Evolutionary conservation across 2,329 filamentous ascomycete genomes (phyloP), one percentile per base, ranked within the genome.

Genomic region (Lomentospora prolificans): DNA sequence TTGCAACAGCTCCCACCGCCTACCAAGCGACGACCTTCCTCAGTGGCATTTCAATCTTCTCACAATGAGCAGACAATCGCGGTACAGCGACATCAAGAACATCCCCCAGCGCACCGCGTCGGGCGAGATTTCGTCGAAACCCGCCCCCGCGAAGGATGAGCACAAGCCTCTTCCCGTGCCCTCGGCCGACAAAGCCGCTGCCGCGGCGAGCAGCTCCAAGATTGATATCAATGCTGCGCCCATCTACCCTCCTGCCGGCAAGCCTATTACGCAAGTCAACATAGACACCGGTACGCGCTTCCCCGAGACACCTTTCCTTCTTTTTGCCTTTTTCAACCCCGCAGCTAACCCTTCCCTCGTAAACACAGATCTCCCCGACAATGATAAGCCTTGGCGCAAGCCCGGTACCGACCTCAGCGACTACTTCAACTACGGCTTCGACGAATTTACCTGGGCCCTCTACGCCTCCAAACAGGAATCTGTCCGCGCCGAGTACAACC

Each of bases 381-480:
- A 90, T 64, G 88, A 91, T 60, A 97, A 96, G 69, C 91, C 92
- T 17, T 99, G 94, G 94, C 85, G 94, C 48, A 86, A 91, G 61
- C 94, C 94, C 0, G 94, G 94, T 50, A 91, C 92, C 9, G 94
- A 99, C 65, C 83, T 96, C 55, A 94, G 88, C 58, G 94, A 99
- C 69, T 97, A 95, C 73, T 97, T 97, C 81, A 97, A 97, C 75
- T 97, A 97, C 71, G 92, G 92, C 57, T 97, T 97, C 66, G 92
- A 97, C 72, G 92, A 97, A 70, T 97, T 96, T 70, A 96, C 91
- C 1, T 99, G 94, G 94, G 88, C 91, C 4, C 81, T 91, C 55
- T 99, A 99, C 69, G 90, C 91, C 30, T 77, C 90, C 58, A 95
- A 95, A 66, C 94, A 97, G 69, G 85, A 94, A 61, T 77, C 76